Evolutionary conservation across 305 asterid genomes (phyloP).

Genomic region (Fraxinus latifolia): DNA sequence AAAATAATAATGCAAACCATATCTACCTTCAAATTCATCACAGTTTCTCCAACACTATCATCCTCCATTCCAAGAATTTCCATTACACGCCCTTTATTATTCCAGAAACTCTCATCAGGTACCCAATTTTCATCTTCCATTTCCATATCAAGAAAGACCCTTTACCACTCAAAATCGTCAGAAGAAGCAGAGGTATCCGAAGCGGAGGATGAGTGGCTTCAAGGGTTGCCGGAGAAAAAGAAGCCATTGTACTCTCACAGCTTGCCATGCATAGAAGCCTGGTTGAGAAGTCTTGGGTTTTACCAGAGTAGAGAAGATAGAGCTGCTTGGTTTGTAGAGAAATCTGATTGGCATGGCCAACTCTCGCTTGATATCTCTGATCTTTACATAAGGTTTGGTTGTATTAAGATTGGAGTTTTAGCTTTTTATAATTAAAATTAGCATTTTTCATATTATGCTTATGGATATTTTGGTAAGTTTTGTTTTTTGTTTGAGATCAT

Average conservation of each 20-base stretch:
- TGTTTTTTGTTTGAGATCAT: not conserved
- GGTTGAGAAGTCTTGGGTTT: slow-evolving; percentile 80
- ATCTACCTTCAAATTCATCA: slow-evolving; percentile 24
- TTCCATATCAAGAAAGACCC: slow-evolving; percentile 28
- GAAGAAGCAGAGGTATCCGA: slow-evolving; percentile 51
- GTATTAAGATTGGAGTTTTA: not conserved
- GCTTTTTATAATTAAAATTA: slow-evolving; percentile 1
- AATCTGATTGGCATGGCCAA: slow-evolving; percentile 79
- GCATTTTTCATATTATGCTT: not conserved
- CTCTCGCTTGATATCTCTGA: slow-evolving; percentile 85
- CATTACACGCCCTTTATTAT: slow-evolving; percentile 26
- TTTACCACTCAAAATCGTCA: slow-evolving; percentile 41
- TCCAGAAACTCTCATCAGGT: slow-evolving; percentile 28
- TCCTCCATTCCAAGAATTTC: slow-evolving; percentile 31
- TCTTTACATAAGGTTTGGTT: slow-evolving; percentile 63
- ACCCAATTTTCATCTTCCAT: slow-evolving; percentile 22
- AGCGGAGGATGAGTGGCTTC: slow-evolving; percentile 72
- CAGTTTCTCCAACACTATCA: slow-evolving; percentile 29
- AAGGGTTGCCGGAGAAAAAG: slow-evolving; percentile 77
- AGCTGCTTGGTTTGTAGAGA: slow-evolving; percentile 84
- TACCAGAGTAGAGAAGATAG: slow-evolving; percentile 77
- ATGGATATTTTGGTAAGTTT: not conserved
- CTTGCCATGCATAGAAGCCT: slow-evolving; percentile 87
- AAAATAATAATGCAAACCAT: slow-evolving; percentile 31
- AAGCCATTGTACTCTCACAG: slow-evolving; percentile 88